Percentiles rank a stretch among this genome's conserved stretches.
Conservation (phyloP, 2,329 filamentous ascomycete species). For the Penicillium nordicum region DNA sequence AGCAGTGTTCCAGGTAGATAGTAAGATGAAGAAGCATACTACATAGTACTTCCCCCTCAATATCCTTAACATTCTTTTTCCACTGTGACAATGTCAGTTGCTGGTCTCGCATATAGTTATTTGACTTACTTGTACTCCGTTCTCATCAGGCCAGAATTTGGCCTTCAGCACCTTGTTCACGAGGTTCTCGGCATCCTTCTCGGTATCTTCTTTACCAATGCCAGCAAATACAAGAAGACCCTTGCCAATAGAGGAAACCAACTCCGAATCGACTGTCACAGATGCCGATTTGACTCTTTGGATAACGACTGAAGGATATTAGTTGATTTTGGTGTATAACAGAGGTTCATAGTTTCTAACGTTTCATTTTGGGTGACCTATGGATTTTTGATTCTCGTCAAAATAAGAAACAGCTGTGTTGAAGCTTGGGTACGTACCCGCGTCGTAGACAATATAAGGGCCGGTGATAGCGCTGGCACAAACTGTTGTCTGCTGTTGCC, state of each 20-base stretch:
- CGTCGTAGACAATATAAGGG: not conserved
- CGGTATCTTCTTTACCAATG: constrained; percentile 82
- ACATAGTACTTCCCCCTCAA: constrained; percentile 88
- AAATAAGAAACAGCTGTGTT: not conserved
- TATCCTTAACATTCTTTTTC: constrained; percentile 86
- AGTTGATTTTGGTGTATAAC: not conserved
- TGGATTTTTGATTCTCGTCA: not conserved
- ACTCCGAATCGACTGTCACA: constrained; percentile 85
- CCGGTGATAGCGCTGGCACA: not conserved
- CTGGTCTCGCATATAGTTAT: not conserved
- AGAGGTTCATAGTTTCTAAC: not conserved
- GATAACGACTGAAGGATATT: constrained; percentile 66
- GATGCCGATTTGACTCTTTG: constrained; percentile 94
- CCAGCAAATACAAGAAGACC: constrained; percentile 89
- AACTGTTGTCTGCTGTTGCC: not conserved
- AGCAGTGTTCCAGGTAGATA: not conserved
- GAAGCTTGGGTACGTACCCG: not conserved
- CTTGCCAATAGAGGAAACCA: constrained; percentile 86
- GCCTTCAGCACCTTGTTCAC: constrained; percentile 84
- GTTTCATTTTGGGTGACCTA: constrained; percentile 1
- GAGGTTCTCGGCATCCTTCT: constrained; percentile 79
- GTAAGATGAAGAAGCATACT: constrained; percentile 54
- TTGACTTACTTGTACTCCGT: constrained; percentile 58
- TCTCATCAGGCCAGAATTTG: constrained; percentile 84
- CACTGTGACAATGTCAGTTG: constrained; percentile 56